Conservation (phyloP, 1,284 basidiomycete genomes). For the Irpex sp. region DNA sequence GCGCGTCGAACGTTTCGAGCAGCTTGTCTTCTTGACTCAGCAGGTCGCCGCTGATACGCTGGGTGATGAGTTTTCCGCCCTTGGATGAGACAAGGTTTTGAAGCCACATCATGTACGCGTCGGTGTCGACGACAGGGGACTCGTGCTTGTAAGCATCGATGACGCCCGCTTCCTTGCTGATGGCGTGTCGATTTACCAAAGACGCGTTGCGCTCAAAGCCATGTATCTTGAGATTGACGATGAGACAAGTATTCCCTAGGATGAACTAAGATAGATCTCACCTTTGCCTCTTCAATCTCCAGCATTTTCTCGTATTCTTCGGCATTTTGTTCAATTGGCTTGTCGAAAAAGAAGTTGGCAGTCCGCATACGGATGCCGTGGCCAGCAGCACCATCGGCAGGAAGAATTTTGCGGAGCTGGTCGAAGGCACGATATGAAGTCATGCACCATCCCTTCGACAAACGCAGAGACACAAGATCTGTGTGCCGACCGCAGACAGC, state of each 20-base stretch:
- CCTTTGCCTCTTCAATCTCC: conserved; percentile 22
- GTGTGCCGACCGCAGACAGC: conserved; percentile 34
- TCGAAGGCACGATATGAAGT: conserved; percentile 29
- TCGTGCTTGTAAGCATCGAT: conserved; percentile 34
- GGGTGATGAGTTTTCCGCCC: conserved; percentile 28
- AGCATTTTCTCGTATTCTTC: conserved; percentile 32
- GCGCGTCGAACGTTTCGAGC: conserved; percentile 26
- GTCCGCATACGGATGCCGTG: conserved; percentile 22
- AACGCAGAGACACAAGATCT: conserved; percentile 27
- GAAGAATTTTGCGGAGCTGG: conserved; percentile 17
- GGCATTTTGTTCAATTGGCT: conserved; percentile 23
- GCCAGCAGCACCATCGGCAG: conserved; percentile 11
- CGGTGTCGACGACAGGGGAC: conserved; percentile 35
- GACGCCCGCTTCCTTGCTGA: conserved; percentile 28
- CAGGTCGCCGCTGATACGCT: conserved; percentile 25
- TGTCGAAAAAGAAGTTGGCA: conserved; percentile 32
- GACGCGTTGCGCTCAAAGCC: conserved; percentile 29
- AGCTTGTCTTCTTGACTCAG: conserved; percentile 28
- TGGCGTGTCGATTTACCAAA: conserved; percentile 19
- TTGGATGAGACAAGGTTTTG: conserved; percentile 26
- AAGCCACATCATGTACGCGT: conserved; percentile 33
- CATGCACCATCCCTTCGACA: conserved; percentile 32
- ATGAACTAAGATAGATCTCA: background rate
- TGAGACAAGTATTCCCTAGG: background rate
- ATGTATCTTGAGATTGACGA: conserved; percentile 15